Conservation (phyloP, 129 eudicot genomes). For the Artemisia tridentata region DNA sequence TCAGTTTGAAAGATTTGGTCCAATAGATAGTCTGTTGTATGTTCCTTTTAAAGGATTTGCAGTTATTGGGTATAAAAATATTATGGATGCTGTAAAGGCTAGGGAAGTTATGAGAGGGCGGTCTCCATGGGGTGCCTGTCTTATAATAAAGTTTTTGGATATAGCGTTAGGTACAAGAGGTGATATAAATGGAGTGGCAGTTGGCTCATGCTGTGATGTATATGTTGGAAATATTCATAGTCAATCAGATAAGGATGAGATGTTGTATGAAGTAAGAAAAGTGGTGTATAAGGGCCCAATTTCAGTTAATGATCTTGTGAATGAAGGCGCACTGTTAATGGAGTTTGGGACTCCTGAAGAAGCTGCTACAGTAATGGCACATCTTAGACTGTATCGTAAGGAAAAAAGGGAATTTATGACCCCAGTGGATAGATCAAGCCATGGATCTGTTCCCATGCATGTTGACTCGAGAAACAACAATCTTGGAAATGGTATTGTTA, state of each 20-base stretch:
- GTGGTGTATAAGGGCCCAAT: conserved; percentile 58
- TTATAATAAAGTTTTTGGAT: conserved; percentile 73
- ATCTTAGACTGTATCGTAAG: conserved; percentile 63
- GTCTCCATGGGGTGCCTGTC: conserved; percentile 79
- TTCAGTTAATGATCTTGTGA: conserved; percentile 59
- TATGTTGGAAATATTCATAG: conserved; percentile 66
- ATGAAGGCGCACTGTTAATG: conserved; percentile 77
- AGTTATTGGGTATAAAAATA: conserved; percentile 56
- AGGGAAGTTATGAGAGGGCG: conserved; percentile 70
- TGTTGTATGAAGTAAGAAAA: conserved; percentile 60
- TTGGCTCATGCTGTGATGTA: conserved; percentile 75
- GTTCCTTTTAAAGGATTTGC: conserved; percentile 67
- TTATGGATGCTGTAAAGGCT: conserved; percentile 78
- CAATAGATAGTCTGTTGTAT: conserved; percentile 53
- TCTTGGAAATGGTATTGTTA: conserved; percentile 38
- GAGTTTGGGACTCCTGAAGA: conserved; percentile 91
- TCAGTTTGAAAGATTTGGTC: conserved; percentile 88
- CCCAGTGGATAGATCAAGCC: conserved; percentile 21
- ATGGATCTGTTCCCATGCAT: conserved; percentile 26
- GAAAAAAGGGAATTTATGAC: conserved; percentile 39
- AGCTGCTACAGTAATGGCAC: conserved; percentile 60
- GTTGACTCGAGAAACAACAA: conserved; percentile 44
- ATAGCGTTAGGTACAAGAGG: conserved; percentile 74
- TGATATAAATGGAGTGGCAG: conserved; percentile 56
- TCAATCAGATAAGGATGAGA: conserved; percentile 79